Conservation (phyloP, 1,284 basidiomycete species). For the Ganoderma resinaceum region DNA sequence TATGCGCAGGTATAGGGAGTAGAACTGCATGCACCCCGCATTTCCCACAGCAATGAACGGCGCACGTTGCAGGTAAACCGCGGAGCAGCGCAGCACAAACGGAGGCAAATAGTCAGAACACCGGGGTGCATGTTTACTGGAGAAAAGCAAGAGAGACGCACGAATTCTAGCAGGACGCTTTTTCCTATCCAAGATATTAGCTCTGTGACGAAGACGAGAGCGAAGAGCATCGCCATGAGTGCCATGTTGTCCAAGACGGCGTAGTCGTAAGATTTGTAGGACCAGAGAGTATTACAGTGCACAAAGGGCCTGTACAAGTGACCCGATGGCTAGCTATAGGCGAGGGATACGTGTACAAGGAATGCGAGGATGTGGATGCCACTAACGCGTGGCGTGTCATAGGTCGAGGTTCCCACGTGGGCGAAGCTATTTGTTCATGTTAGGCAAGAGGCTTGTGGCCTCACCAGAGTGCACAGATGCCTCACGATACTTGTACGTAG, state of each 20-base stretch:
- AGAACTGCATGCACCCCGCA: constrained; percentile 50
- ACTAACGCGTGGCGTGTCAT: constrained; percentile 25
- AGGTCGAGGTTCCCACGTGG: constrained; percentile 25
- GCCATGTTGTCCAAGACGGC: constrained; percentile 54
- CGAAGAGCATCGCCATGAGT: constrained; percentile 82
- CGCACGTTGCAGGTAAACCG: neutral
- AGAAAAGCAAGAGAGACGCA: constrained; percentile 48
- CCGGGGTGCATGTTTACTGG: neutral
- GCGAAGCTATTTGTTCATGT: constrained; percentile 32
- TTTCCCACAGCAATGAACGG: neutral
- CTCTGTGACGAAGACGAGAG: constrained; percentile 82
- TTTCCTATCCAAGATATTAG: constrained; percentile 89
- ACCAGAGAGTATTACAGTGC: constrained; percentile 15
- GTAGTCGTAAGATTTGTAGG: constrained; percentile 11
- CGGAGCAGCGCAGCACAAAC: neutral
- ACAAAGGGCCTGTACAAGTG: constrained; percentile 7
- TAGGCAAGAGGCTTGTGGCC: constrained; percentile 30
- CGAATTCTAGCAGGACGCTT: constrained; percentile 79
- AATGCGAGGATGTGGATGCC: constrained; percentile 7
- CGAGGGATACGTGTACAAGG: constrained; percentile 30
- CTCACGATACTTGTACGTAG: too few species aligned
- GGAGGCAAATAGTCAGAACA: neutral
- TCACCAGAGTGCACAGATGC: too few species aligned
- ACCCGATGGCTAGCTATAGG: constrained; percentile 12
- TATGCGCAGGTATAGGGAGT: constrained; percentile 70